Base-by-base conservation (phyloP, 495 filamentous ascomycete genomes). In the Thermothielavioides terrestris region DNA sequence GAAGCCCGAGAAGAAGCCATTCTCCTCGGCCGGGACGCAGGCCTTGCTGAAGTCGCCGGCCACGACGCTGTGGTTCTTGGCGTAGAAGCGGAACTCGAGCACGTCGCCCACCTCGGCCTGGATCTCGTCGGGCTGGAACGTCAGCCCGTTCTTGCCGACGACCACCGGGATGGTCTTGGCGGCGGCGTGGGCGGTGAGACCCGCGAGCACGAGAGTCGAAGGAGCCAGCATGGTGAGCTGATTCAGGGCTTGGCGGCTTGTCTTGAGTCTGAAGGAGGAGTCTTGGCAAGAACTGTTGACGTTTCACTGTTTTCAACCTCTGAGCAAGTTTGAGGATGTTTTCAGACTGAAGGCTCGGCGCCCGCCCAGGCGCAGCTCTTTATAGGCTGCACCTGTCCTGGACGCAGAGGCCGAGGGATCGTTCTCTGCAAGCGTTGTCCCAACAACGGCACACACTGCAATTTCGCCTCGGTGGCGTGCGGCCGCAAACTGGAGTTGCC, bases 1-100 rank as follows among this genome's bases (percentile, higher is more conserved):
- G 49, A 72, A 75, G 9, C 75, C 74, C 9, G 69, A 74, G 48
- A 65, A 77, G 42, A 79, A 73, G 6, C 67, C 68, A 18, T 53
- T 60, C 49, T 48, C 45, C 5, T 38, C 56, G 30, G 67, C 40
- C 5, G 74, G 73, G 3, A 60, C 49, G 61, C 79, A 81, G 2
- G 74, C 73, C 0, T 70, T 61, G 15, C 47, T 42, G 56, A 76
- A 80, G 17, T 60, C 44, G 34, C 71, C 67, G 45, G 72, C 62
- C 3, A 62, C 70, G 26, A 83, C 71, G 41, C 69, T 71, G 66
- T 81, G 79, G 52, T 70, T 69, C 10, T 57, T 60, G 2, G 71
- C 62, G 56, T 65, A 71, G 62, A 79, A 78, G 53, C 69, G 66
- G 60, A 79, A 79, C 53, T 77, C 69, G 40, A 80, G 54, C n/a